These are phyloP conservation scores for Eutrema salsugineum DNA, from an alignment of 441 rosid species.

Conservation along the genomic window DNA sequence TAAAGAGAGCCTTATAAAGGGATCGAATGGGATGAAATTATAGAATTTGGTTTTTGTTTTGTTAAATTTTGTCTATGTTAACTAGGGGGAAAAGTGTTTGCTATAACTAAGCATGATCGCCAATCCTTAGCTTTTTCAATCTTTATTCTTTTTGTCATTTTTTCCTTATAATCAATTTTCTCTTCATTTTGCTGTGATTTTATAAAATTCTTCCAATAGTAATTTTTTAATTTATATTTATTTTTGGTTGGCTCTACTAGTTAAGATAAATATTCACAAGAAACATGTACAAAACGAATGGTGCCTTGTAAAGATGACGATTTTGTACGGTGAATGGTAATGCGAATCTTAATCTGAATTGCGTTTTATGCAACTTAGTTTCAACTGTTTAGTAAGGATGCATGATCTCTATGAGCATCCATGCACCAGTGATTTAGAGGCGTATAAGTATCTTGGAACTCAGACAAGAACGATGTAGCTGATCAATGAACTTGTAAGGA, in stretches of 20 bases:
- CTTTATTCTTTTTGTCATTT: slow-evolving; percentile 14
- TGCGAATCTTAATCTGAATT: not conserved
- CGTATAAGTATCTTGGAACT: not conserved
- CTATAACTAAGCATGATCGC: not conserved
- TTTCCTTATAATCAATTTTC: not conserved
- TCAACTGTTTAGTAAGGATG: not conserved
- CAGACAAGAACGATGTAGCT: not conserved
- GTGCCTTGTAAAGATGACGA: not conserved
- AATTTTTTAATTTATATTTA: too few relatives aligned
- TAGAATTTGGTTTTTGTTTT: not conserved
- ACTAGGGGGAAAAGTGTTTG: not conserved
- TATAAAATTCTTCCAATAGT: too few relatives aligned
- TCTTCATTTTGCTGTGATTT: too few relatives aligned
- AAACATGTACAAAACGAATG: too few relatives aligned
- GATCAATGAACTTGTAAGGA: not conserved
- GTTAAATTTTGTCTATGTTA: slow-evolving; percentile 15
- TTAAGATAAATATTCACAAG: too few relatives aligned
- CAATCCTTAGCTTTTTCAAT: not conserved
- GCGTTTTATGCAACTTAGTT: not conserved
- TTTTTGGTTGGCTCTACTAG: too few relatives aligned
- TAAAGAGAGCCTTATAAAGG: slow-evolving; percentile 27
- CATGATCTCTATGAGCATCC: not conserved
- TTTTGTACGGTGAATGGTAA: not conserved
- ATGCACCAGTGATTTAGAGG: not conserved
- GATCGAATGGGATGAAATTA: slow-evolving; percentile 8